phyloP scores from a whole-genome alignment of 1,284 basidiomycete genomes.

The Leccinum subfulvum region DNA sequence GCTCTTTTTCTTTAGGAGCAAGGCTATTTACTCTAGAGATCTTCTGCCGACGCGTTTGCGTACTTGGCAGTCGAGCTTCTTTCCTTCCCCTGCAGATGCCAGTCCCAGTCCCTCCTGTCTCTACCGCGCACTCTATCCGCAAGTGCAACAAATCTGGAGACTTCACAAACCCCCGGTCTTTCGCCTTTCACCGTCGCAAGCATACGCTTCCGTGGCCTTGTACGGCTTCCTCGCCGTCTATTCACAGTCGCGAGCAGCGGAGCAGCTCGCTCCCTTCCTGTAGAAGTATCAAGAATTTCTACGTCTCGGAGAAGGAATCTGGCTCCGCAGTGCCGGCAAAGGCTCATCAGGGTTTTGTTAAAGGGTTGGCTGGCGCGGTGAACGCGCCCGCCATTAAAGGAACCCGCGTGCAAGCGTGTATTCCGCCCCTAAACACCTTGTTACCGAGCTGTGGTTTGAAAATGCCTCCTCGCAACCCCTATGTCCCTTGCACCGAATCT shows the following conservation, averaged over 20 bases:
- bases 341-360: slow-evolving; percentile 54
- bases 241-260: slow-evolving; percentile 69
- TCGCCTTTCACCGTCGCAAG: slow-evolving; percentile 50
- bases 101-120: slow-evolving; percentile 70
- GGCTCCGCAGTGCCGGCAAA: slow-evolving; percentile 9
- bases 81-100: slow-evolving; percentile 64
- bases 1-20: slow-evolving; percentile 29
- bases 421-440: slow-evolving; percentile 65
- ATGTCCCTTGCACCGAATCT: slow-evolving; percentile 35
- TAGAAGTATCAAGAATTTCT: slow-evolving; percentile 63
- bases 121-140: slow-evolving; percentile 59
- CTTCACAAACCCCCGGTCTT: slow-evolving; percentile 39
- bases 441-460: slow-evolving; percentile 22
- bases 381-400: slow-evolving; percentile 81
- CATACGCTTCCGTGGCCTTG: slow-evolving; percentile 58
- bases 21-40: slow-evolving; percentile 38
- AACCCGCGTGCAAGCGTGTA: slow-evolving; percentile 73
- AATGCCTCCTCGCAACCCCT: slow-evolving; percentile 15
- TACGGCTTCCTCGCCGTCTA: slow-evolving; percentile 57
- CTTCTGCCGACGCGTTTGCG: slow-evolving; percentile 40
- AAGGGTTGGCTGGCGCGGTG: slow-evolving; percentile 68
- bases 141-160: slow-evolving; percentile 50
- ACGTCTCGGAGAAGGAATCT: slow-evolving; percentile 59
- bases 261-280: slow-evolving; percentile 65
- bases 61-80: slow-evolving; percentile 39